Evolutionary conservation across 2,329 filamentous ascomycete species (phyloP).

Genomic region (Colletotrichum gigasporum): DNA sequence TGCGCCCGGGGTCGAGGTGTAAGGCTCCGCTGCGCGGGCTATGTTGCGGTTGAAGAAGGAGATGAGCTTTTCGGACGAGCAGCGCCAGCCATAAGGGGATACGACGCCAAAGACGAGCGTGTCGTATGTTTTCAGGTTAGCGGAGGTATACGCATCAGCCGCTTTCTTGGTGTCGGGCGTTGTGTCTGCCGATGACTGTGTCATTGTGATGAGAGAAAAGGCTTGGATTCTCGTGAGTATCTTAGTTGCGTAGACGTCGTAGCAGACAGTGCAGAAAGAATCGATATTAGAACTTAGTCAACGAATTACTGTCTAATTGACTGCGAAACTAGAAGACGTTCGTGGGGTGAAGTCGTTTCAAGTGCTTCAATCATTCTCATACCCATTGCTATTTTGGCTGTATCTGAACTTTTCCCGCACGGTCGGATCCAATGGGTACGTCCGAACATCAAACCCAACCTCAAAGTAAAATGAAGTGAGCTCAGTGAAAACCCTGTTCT

Average conservation of each 20-base stretch:
- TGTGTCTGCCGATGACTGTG: neutral
- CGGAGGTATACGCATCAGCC: neutral
- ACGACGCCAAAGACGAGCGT: neutral
- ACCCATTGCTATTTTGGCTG: no score
- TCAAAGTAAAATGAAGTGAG: no score
- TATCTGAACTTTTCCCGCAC: no score
- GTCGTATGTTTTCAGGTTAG: neutral
- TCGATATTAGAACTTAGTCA: no score
- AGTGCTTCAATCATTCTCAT: no score
- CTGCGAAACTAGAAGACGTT: no score
- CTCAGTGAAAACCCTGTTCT: no score
- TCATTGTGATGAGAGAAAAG: neutral
- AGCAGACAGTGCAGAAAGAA: neutral
- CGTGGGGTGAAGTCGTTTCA: no score
- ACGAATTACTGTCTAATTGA: no score
- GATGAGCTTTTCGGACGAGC: neutral
- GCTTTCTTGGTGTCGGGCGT: neutral
- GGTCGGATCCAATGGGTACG: no score
- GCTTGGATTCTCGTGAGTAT: neutral
- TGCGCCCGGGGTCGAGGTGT: neutral
- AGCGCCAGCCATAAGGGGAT: neutral
- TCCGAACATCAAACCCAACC: no score
- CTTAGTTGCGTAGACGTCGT: neutral
- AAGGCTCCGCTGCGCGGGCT: neutral
- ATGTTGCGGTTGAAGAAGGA: neutral